Percentiles rank a stretch among this genome's conserved stretches.
Conservation (phyloP, 441 rosid genomes). For the Breynia disticha region DNA sequence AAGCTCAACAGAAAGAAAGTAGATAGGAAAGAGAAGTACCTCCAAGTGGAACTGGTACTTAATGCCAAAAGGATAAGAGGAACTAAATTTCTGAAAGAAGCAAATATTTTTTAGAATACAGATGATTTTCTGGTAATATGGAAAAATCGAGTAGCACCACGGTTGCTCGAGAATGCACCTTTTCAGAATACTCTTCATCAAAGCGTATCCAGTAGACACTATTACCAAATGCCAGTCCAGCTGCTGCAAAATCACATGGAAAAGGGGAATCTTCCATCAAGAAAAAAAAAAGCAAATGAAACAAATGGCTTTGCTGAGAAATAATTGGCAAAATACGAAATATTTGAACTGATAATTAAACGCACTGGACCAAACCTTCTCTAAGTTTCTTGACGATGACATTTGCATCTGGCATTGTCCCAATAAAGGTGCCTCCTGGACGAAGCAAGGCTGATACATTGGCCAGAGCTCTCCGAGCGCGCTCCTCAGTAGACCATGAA, state of each 20-base stretch:
- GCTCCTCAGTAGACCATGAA: constrained; percentile 92
- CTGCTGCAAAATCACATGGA: constrained; percentile 48
- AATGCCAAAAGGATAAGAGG: constrained; percentile 73
- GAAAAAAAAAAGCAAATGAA: no score
- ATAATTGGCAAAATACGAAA: background rate
- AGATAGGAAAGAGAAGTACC: constrained; percentile 35
- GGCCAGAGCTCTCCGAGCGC: constrained; percentile 85
- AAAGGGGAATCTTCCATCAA: constrained; percentile 13
- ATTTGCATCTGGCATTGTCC: constrained; percentile 98
- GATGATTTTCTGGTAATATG: background rate
- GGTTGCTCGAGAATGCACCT: constrained; percentile 32
- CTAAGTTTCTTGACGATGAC: constrained; percentile 78
- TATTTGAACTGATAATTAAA: background rate
- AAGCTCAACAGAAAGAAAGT: background rate
- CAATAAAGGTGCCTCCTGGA: constrained; percentile 84
- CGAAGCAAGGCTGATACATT: constrained; percentile 91
- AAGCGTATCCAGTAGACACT: constrained; percentile 83
- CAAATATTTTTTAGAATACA: constrained; percentile 12
- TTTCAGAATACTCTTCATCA: constrained; percentile 70
- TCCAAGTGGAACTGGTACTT: constrained; percentile 87
- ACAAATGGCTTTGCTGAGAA: no score
- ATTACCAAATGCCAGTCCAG: constrained; percentile 63
- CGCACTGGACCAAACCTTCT: constrained; percentile 43
- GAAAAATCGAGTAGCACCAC: background rate
- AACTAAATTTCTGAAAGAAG: constrained; percentile 60